These are phyloP conservation scores for Hirschioporus abietinus DNA, from an alignment of 768 basidiomycete species.

Conservation along the genomic window DNA sequence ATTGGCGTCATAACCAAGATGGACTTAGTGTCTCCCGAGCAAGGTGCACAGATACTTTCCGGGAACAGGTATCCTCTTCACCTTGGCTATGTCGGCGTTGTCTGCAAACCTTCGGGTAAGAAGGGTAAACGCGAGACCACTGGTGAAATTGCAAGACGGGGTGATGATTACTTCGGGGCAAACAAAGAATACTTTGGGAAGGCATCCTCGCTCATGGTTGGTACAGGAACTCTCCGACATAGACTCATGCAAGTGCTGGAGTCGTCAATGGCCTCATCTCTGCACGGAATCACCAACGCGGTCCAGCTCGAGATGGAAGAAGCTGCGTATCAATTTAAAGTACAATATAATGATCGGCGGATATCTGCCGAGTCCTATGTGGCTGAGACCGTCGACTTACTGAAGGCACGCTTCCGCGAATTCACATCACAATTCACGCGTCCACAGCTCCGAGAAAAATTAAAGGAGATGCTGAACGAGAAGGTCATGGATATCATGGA, in stretches of 20 bases:
- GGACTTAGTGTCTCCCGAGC: constrained; percentile 88
- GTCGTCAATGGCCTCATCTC: constrained; percentile 92
- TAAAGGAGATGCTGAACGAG: constrained; percentile 92
- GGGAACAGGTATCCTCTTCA: constrained; percentile 97
- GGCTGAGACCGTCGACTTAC: constrained; percentile 90
- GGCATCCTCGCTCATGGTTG: constrained; percentile 73
- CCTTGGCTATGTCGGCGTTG: constrained; percentile 95
- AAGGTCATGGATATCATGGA: constrained; percentile 97
- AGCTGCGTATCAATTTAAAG: constrained; percentile 98
- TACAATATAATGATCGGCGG: constrained; percentile 93
- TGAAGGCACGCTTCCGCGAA: constrained; percentile 87
- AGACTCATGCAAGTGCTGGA: constrained; percentile 97
- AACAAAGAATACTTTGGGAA: constrained; percentile 59
- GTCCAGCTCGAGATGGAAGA: constrained; percentile 97
- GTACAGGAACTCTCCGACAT: constrained; percentile 83
- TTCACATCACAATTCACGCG: constrained; percentile 83
- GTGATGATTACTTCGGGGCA: constrained; percentile 57
- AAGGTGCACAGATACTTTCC: constrained; percentile 73
- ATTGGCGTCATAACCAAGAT: constrained; percentile 99
- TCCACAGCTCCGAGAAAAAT: constrained; percentile 79
- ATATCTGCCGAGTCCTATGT: constrained; percentile 96
- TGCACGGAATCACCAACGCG: constrained; percentile 94
- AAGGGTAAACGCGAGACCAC: constrained; percentile 44
- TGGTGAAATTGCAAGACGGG: constrained; percentile 44
- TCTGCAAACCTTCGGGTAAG: constrained; percentile 72